Base-by-base conservation (phyloP, 106 monocot genomes). In the Ottelia alismoides region DNA sequence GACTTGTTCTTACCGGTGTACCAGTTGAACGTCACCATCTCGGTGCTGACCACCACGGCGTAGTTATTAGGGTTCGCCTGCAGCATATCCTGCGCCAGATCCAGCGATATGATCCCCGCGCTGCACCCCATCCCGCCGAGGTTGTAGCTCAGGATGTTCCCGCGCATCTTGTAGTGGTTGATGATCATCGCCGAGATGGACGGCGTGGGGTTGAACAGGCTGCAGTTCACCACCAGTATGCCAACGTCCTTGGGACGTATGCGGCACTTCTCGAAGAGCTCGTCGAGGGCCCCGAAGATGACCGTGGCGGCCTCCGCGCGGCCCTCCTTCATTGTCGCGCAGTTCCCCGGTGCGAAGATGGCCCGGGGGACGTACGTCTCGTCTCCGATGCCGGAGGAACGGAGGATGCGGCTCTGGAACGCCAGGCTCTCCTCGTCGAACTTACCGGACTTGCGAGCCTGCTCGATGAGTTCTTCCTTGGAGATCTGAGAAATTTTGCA, bases 81-180 rank as follows among this genome's bases (percentile, higher is more conserved):
- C 27, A 61, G 28, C 61, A 61, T 61, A 17, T 61, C 61, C 48
- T 22, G 23, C 2, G 61, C 48, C 12, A 61, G 48, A 9, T 61
- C 61, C 19, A 61, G 25, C 1, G 61, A 46, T 2, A 61, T 61
- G 47, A 49, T 25, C 7, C 48, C 61, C 11, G 48, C 61, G 10
- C 61, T 61, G 20, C 61, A 61, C 27, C 61, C 61, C 48, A 61
- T 61, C 9, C 60, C 61, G 5, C 61, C 61, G 23, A 61, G 61
- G 28, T 61, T 61, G 46, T 46, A 49, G 47, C 47, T 61, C 44
- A 61, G 48, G 1, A 61, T 16, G 61, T 61, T 49, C 2, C 92
- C 85, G 19, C 78, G 45, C 92, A 92, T 92, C 71, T 92, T 92
- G 85, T 82, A 92, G 65, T 92, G 91, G 74, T 92, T 92, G 3